phyloP scores from a whole-genome alignment of 768 basidiomycete species.

The Tulasnella calospora region DNA sequence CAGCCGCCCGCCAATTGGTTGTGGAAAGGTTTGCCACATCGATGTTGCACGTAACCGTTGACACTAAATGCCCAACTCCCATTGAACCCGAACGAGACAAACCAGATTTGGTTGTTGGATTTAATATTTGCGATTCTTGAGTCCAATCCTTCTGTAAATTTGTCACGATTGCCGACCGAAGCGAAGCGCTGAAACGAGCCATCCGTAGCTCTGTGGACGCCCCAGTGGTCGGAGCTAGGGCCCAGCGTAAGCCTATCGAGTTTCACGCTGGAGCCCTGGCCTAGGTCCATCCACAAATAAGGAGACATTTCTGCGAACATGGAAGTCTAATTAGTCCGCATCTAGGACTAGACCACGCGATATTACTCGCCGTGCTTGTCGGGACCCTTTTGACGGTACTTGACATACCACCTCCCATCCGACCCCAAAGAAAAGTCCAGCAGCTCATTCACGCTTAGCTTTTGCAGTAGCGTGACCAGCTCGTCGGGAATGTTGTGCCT shows the following conservation, averaged over 20 bases:
- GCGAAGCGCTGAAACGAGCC: neutral
- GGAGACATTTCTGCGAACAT: neutral
- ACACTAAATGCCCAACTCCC: neutral
- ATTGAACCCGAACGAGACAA: neutral
- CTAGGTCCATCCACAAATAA: neutral
- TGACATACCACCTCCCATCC: constrained; percentile 9
- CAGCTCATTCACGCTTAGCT: neutral
- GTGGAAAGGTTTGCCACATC: neutral
- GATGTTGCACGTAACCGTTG: neutral
- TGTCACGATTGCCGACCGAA: neutral
- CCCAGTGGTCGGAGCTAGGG: neutral
- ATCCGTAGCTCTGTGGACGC: neutral
- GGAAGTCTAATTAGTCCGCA: neutral
- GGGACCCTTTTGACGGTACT: neutral
- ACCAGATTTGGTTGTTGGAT: neutral
- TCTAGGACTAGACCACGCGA: neutral
- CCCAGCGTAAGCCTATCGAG: constrained; percentile 12
- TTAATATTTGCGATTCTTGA: neutral
- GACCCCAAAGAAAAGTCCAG: constrained; percentile 7
- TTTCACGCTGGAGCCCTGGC: neutral
- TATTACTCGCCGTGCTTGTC: neutral
- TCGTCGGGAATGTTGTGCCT: constrained; percentile 12
- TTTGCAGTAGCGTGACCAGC: neutral
- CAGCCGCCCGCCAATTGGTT: neutral
- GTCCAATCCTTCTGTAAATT: neutral